Conservation (phyloP, 164 flowering plant genomes). For the Taxillus chinensis region DNA sequence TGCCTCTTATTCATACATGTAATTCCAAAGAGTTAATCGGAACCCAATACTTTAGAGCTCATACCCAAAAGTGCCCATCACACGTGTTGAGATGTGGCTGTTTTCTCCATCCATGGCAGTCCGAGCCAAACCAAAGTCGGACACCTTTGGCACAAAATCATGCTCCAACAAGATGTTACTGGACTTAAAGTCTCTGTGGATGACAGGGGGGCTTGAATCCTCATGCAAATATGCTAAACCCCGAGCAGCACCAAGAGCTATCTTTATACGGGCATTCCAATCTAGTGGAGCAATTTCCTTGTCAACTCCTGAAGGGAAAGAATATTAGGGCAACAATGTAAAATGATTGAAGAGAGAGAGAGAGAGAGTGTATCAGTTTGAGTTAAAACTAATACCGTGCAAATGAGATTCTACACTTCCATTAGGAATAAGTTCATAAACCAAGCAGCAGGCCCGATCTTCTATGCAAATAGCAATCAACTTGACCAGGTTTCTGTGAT, state of each 20-base stretch:
- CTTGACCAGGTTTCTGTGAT: slow-evolving; percentile 91
- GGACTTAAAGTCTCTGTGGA: slow-evolving; percentile 92
- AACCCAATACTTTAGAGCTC: neutral
- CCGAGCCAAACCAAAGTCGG: slow-evolving; percentile 90
- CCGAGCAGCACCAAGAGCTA: slow-evolving; percentile 95
- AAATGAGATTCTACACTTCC: slow-evolving; percentile 96
- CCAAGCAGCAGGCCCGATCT: slow-evolving; percentile 62
- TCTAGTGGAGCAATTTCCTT: slow-evolving; percentile 69
- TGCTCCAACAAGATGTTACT: slow-evolving; percentile 86
- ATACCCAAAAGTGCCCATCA: slow-evolving; percentile 95
- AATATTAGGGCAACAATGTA: neutral
- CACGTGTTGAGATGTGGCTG: slow-evolving; percentile 76
- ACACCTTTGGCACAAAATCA: slow-evolving; percentile 89
- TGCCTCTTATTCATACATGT: too few species aligned
- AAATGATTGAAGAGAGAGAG: too few species aligned
- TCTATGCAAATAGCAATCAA: slow-evolving; percentile 86
- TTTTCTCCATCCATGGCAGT: slow-evolving; percentile 65
- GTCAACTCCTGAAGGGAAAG: slow-evolving; percentile 40
- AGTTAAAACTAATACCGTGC: slow-evolving; percentile 53
- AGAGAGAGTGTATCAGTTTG: too few species aligned
- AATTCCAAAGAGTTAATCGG: too few species aligned
- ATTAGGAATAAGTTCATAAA: slow-evolving; percentile 87
- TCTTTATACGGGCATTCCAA: slow-evolving; percentile 82
- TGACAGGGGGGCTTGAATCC: slow-evolving; percentile 91
- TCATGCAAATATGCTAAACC: slow-evolving; percentile 95